Base-by-base conservation (phyloP, 176 grass and related monocot species). In the Dendrocalamus sinicus region DNA sequence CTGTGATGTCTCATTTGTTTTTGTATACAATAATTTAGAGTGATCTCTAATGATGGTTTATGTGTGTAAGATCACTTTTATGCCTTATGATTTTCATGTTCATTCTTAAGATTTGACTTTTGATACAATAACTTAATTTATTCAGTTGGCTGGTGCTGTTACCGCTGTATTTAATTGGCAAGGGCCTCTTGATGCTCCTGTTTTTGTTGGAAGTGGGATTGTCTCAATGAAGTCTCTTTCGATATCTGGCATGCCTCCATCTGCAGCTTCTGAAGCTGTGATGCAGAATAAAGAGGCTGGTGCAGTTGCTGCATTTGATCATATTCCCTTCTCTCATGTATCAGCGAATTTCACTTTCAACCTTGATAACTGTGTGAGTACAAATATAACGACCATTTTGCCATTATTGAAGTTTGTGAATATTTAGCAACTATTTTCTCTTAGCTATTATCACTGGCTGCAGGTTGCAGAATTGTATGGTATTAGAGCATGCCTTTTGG, bases 391-490 rank as follows among this genome's bases (percentile, higher is more conserved):
- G 72, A 68, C 30, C 44, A 69, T 84, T 28, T 70, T 90, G 57
- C 72, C 24, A 24, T 57, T 67, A 67, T n/a, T 43, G 20, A 72
- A 90, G 47, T 86, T 78, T 83, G 53, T 39, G 30, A 48, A 79
- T 43, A 44, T 76, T 37, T 69, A 64, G 37, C 74, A 20, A 64
- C 32, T 62, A 23, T 53, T 74, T 53, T 60, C 28, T 19, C 72
- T 46, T 91, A 80, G 7, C 20, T 65, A 53, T 70, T 77, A 62
- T 82, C 28, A 30, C 68, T 64, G 66, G 22, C 48, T 68, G 35
- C 82, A 98, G 96, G 91, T 98, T 73, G 96, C 88, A 75, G 96
- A 98, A 80, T 89, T 98, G n/a, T 98, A 98, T 92, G 96, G 96
- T 75, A 98, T 98, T 67, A 94, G 96, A 90, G 93, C 93, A 86